Evolutionary conservation across 2,329 filamentous ascomycete genomes (phyloP).

Genomic region (Arthrinium puccinioides): DNA sequence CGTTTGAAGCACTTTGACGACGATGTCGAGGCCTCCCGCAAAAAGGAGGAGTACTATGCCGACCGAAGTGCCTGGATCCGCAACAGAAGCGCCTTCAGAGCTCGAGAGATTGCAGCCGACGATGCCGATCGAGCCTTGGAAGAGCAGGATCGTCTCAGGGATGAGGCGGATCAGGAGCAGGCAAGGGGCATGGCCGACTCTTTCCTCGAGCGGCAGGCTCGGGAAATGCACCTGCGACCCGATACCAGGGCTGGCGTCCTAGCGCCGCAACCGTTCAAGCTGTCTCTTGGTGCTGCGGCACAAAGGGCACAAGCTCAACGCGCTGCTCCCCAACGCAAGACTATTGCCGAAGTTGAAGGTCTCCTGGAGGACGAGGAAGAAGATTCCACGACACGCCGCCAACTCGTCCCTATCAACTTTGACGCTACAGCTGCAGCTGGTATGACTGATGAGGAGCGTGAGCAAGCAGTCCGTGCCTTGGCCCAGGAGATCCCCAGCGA

Average conservation of each 20-base stretch:
- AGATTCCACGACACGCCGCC: slow-evolving; percentile 60
- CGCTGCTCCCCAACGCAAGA: slow-evolving; percentile 57
- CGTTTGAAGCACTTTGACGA: slow-evolving; percentile 81
- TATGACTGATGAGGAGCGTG: slow-evolving; percentile 81
- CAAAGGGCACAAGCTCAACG: slow-evolving; percentile 59
- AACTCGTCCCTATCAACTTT: slow-evolving; percentile 76
- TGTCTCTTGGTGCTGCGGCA: slow-evolving; percentile 83
- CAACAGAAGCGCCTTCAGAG: slow-evolving; percentile 66
- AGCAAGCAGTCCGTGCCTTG: slow-evolving; percentile 71
- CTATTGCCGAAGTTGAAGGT: slow-evolving; percentile 88
- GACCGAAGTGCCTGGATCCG: slow-evolving; percentile 81
- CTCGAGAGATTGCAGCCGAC: slow-evolving; percentile 68
- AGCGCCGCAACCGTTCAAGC: slow-evolving; percentile 76
- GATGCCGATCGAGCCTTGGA: slow-evolving; percentile 77
- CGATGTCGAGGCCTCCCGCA: slow-evolving; percentile 68
- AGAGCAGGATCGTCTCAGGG: slow-evolving; percentile 62
- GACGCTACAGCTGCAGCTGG: slow-evolving; percentile 60
- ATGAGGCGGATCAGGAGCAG: slow-evolving; percentile 66
- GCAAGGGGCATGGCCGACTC: slow-evolving; percentile 81
- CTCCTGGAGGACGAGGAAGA: slow-evolving; percentile 94
- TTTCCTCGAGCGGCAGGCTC: slow-evolving; percentile 78
- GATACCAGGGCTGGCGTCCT: slow-evolving; percentile 26
- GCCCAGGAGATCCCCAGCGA: slow-evolving; percentile 87
- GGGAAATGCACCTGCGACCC: slow-evolving; percentile 57
- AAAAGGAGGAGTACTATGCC: slow-evolving; percentile 74